phyloP scores from a whole-genome alignment of 2,329 filamentous ascomycete species.

The Alternaria sp. region DNA sequence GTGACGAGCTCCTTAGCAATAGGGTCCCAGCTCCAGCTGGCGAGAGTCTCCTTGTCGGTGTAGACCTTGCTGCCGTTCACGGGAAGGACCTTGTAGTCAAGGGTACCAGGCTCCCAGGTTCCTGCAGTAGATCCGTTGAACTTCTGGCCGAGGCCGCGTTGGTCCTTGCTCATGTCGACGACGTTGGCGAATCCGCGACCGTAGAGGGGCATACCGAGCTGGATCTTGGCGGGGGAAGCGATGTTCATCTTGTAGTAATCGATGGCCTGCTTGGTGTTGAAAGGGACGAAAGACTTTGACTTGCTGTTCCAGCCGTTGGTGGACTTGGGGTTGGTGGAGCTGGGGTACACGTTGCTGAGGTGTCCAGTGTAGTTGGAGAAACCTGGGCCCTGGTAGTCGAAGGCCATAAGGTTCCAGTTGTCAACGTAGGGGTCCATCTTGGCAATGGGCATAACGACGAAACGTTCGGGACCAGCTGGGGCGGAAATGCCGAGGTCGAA shows the following conservation, averaged over 20 bases:
- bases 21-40: constrained; percentile 33
- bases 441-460: constrained; percentile 46
- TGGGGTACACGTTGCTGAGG: constrained; percentile 35
- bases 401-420: constrained; percentile 69
- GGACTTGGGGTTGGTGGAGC: constrained; percentile 20
- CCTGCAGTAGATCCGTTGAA: constrained; percentile 38
- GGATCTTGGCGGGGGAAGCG: constrained; percentile 29
- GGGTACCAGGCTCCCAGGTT: constrained; percentile 32
- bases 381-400: constrained; percentile 68
- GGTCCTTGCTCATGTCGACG: constrained; percentile 20
- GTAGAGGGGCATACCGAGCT: constrained; percentile 39
- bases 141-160: constrained; percentile 57
- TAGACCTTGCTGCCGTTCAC: constrained; percentile 27
- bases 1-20: constrained; percentile 26
- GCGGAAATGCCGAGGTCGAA: constrained; percentile 54
- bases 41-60: constrained; percentile 25
- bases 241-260: constrained; percentile 31
- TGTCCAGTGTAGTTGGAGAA: constrained; percentile 74
- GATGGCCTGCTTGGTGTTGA: constrained; percentile 37
- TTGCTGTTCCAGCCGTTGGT: constrained; percentile 26
- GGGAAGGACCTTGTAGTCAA: constrained; percentile 39
- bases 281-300: constrained; percentile 9
- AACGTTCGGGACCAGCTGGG: constrained; percentile 51
- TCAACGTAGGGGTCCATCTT: constrained; percentile 54
- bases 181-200: constrained; percentile 39